phyloP scores from a whole-genome alignment of 1,284 basidiomycete species.

The Leccinum pachyderme region DNA sequence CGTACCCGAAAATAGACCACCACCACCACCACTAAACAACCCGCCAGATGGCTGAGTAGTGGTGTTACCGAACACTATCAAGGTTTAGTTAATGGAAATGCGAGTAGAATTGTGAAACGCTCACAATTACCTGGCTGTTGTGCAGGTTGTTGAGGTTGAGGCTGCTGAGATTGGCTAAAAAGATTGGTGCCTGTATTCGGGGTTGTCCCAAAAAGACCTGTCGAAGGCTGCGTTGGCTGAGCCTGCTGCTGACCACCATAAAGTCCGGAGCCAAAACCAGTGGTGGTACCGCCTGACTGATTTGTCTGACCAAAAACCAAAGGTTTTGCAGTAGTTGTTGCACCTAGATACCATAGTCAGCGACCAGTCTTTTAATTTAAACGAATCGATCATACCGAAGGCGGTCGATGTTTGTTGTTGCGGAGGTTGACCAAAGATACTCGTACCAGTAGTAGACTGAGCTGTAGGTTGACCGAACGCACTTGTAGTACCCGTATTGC shows the following conservation, averaged over 20 bases:
- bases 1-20: constrained; percentile 48
- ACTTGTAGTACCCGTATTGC: constrained; percentile 38
- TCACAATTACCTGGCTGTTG: constrained; percentile 35
- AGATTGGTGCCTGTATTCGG: constrained; percentile 25
- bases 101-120: constrained; percentile 9
- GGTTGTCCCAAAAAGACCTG: constrained; percentile 38
- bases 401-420: constrained; percentile 26
- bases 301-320: constrained; percentile 39
- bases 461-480: constrained; percentile 37
- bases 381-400: constrained; percentile 20
- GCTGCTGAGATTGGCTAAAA: constrained; percentile 42
- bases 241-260: constrained; percentile 33
- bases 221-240: constrained; percentile 33
- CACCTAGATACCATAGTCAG: constrained; percentile 17
- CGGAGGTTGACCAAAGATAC: constrained; percentile 35
- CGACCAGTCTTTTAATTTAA: background rate
- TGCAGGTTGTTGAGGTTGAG: constrained; percentile 32
- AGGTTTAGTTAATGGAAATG: constrained; percentile 6
- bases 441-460: constrained; percentile 27
- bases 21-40: constrained; percentile 34
- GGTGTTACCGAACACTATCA: constrained; percentile 27
- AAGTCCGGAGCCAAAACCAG: constrained; percentile 28
- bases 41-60: constrained; percentile 28
- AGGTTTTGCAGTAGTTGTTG: constrained; percentile 42
- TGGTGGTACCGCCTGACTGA: constrained; percentile 29